A percentile compares a stretch with the other conserved stretches of the same genome.
phyloP scores from a whole-genome alignment of 2,329 filamentous ascomycete species.

The Xylariaceae sp. region DNA sequence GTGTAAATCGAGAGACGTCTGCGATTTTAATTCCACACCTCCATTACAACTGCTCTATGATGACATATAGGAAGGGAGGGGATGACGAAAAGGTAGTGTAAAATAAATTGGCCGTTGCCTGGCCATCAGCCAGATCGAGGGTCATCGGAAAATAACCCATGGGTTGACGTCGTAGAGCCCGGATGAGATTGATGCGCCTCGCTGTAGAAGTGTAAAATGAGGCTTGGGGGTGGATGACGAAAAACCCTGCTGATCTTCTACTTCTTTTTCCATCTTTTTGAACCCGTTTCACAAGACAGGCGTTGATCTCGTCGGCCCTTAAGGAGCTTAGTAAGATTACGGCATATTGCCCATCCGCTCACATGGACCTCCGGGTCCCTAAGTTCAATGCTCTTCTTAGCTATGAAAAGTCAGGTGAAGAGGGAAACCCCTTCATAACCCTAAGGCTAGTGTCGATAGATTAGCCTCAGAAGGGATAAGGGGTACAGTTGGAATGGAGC shows the following conservation, averaged over 20 bases:
- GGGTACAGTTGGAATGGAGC: slow-evolving; percentile 6
- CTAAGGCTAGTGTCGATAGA: neutral
- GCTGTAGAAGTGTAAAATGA: neutral
- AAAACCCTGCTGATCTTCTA: slow-evolving; percentile 14
- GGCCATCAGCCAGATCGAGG: slow-evolving; percentile 16
- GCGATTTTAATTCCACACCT: slow-evolving; percentile 29
- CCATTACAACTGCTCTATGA: slow-evolving; percentile 10
- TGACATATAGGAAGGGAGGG: slow-evolving; percentile 18
- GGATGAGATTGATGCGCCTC: slow-evolving; percentile 5
- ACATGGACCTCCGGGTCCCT: neutral
- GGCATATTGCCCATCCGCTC: neutral
- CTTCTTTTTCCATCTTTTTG: slow-evolving; percentile 16
- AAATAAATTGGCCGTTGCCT: slow-evolving; percentile 22
- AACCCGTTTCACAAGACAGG: slow-evolving; percentile 32
- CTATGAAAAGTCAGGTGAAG: neutral
- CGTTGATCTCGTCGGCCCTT: slow-evolving; percentile 19
- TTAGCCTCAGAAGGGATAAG: slow-evolving; percentile 6
- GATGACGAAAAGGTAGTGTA: slow-evolving; percentile 20
- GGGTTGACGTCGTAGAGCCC: slow-evolving; percentile 13
- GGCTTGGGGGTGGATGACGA: slow-evolving; percentile 11
- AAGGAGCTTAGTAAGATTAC: slow-evolving; percentile 6
- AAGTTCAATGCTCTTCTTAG: neutral
- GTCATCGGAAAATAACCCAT: slow-evolving; percentile 13
- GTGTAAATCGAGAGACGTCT: slow-evolving; percentile 23
- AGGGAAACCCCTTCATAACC: neutral